Evolutionary conservation across 148 eudicot species (phyloP), one percentile per base, ranked within the genome.

Genomic region (Amaranthus hypochondriacus): DNA sequence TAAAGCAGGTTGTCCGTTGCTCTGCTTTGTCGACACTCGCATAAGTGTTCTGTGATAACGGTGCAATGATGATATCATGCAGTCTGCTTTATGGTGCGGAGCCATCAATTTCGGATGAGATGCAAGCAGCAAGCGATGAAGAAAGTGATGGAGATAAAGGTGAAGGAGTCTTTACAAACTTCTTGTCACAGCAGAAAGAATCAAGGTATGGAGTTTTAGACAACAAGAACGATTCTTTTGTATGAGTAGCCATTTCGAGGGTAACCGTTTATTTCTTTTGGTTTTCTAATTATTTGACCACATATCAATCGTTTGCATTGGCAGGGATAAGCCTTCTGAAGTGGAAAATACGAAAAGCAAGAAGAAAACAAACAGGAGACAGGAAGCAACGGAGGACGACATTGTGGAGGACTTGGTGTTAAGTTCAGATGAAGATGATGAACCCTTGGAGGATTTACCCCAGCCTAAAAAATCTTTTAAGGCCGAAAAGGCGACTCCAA

Each of bases 381-480:
- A 74, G 54, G 80, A 78, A 66, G 78, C 80, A 44, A 79, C 68
- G 4, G 96, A 89, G 13, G 93, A 94, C 81, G 98, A 94, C 81
- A 83, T 94, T 66, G 89, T 94, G 66, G 88, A 91, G 82, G 98
- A 94, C 73, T 87, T 94, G 78, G 84, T 94, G 21, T 81, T 94
- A 49, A 94, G 98, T 76, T 92, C 96, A 52, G 97, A 92, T 28
- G 89, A 81, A 42, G 89, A 84, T 14, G 85, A 83, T 44, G 84
- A 82, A 67, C 75, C 78, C 74, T 11, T 72, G 67, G 70, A 70
- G 70, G 87, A 82, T 55, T 60, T 62, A 2, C 68, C 79, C 9
- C 71, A 78, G 4, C 72, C 44, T 43, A 64, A 42, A 53, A 79
- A 73, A 56, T 79, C 72, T 43, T 66, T 21, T 51, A 74, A 87